These are phyloP conservation scores for Melampsora larici-populina DNA, from an alignment of 1,284 basidiomycete genomes.

Conservation along the genomic window DNA sequence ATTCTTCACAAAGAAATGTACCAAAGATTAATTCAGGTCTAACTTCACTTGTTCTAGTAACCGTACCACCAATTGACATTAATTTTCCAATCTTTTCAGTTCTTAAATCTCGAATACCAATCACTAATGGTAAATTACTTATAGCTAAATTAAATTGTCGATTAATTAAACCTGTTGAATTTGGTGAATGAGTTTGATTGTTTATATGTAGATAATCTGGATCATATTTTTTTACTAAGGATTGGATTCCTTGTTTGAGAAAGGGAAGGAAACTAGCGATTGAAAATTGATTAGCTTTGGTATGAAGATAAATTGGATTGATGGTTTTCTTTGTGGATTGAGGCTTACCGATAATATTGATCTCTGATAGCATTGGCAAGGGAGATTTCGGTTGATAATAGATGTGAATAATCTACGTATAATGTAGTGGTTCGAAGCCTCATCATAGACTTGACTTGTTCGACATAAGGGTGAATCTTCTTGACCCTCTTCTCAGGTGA, in stretches of 20 bases:
- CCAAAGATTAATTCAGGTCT: conserved; percentile 90
- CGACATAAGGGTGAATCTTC: conserved; percentile 67
- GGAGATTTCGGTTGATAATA: conserved; percentile 82
- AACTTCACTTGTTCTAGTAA: conserved; percentile 95
- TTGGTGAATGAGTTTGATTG: conserved; percentile 56
- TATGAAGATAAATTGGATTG: not conserved
- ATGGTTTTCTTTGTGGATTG: not conserved
- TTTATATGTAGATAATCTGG: conserved; percentile 93
- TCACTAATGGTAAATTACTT: conserved; percentile 89
- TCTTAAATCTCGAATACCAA: conserved; percentile 88
- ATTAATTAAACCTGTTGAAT: conserved; percentile 71
- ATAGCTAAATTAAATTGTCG: conserved; percentile 95
- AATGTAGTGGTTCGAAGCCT: conserved; percentile 90
- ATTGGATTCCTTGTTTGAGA: conserved; percentile 81
- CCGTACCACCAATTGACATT: conserved; percentile 90
- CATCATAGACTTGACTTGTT: conserved; percentile 87
- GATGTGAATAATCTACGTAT: conserved; percentile 90
- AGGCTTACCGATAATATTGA: conserved; percentile 81
- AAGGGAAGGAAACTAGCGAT: conserved; percentile 75
- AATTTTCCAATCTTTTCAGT: conserved; percentile 90
- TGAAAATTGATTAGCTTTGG: not conserved
- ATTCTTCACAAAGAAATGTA: conserved; percentile 87
- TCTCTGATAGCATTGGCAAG: conserved; percentile 86
- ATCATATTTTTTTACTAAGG: conserved; percentile 79
- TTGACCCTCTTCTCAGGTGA: conserved; percentile 61